These are phyloP conservation scores for Coleophoma crateriformis DNA, from an alignment of 2,329 filamentous ascomycete species.

Conservation along the genomic window DNA sequence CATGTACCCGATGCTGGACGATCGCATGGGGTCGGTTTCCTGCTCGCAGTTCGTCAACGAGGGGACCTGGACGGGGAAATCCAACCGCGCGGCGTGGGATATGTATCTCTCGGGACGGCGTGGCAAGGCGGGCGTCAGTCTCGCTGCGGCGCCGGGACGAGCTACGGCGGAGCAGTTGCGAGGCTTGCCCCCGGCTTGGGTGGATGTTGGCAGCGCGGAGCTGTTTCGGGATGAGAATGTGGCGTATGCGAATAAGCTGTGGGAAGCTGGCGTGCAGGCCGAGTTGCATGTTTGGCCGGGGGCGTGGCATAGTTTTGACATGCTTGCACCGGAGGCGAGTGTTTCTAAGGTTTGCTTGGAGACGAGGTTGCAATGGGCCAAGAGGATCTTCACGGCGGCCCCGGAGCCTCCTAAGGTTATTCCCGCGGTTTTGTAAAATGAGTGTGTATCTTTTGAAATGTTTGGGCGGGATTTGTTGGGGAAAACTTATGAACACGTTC, in stretches of 20 bases:
- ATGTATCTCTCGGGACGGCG: constrained; percentile 23
- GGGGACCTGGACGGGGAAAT: constrained; percentile 24
- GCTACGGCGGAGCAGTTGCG: constrained; percentile 19
- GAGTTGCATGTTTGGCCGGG: constrained; percentile 31
- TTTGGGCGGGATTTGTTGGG: too few relatives aligned
- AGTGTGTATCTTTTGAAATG: too few relatives aligned
- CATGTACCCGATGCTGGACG: constrained; percentile 36
- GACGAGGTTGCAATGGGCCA: background rate
- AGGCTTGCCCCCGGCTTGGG: constrained; percentile 25
- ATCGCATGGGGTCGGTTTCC: constrained; percentile 26
- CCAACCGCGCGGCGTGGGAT: constrained; percentile 27
- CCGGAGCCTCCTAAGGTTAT: background rate
- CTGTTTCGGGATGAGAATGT: constrained; percentile 29
- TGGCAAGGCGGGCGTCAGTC: constrained; percentile 21
- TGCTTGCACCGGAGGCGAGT: background rate
- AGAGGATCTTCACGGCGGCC: background rate
- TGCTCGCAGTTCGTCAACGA: constrained; percentile 22
- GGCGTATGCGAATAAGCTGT: constrained; percentile 27
- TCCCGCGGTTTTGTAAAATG: background rate
- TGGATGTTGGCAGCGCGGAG: constrained; percentile 30
- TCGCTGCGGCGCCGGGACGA: constrained; percentile 26
- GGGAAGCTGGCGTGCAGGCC: constrained; percentile 25
- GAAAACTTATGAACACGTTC: too few relatives aligned
- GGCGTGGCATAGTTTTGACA: constrained; percentile 12
- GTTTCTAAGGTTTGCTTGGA: background rate